These are phyloP conservation scores for Penicillium lividum DNA, from an alignment of 495 filamentous ascomycete genomes.

Conservation along the genomic window DNA sequence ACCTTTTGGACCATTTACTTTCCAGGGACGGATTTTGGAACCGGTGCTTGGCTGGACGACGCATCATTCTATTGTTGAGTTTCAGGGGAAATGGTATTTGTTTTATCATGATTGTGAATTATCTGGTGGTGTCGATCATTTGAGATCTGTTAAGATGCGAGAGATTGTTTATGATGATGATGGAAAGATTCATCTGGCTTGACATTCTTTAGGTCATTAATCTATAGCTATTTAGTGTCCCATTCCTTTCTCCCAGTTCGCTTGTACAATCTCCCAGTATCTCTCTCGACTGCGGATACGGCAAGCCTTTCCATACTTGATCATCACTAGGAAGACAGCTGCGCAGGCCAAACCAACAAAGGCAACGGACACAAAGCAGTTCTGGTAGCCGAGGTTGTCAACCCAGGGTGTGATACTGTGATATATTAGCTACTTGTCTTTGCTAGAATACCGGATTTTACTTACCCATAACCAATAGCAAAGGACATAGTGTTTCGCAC, in stretches of 20 bases:
- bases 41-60: slow-evolving; percentile 78
- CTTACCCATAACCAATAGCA: slow-evolving; percentile 56
- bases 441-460: neutral
- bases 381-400: slow-evolving; percentile 58
- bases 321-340: slow-evolving; percentile 55
- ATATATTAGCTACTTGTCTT: neutral
- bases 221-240: slow-evolving; percentile 26
- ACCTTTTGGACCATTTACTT: slow-evolving; percentile 70
- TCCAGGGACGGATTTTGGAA: slow-evolving; percentile 68
- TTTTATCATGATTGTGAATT: slow-evolving; percentile 74
- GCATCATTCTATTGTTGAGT: slow-evolving; percentile 76
- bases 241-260: slow-evolving; percentile 45
- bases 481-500: slow-evolving; percentile 69
- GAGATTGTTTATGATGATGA: slow-evolving; percentile 70
- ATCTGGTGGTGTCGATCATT: slow-evolving; percentile 61
- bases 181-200: slow-evolving; percentile 53
- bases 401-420: slow-evolving; percentile 64
- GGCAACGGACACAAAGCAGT: slow-evolving; percentile 63
- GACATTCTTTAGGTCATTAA: neutral
- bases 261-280: slow-evolving; percentile 44
- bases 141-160: slow-evolving; percentile 68
- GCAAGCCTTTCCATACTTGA: slow-evolving; percentile 53
- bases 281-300: slow-evolving; percentile 40
- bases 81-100: slow-evolving; percentile 65
- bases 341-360: slow-evolving; percentile 59